These are phyloP conservation scores for Diaporthe vaccinii DNA, from an alignment of 2,329 filamentous ascomycete genomes.

Conservation along the genomic window DNA sequence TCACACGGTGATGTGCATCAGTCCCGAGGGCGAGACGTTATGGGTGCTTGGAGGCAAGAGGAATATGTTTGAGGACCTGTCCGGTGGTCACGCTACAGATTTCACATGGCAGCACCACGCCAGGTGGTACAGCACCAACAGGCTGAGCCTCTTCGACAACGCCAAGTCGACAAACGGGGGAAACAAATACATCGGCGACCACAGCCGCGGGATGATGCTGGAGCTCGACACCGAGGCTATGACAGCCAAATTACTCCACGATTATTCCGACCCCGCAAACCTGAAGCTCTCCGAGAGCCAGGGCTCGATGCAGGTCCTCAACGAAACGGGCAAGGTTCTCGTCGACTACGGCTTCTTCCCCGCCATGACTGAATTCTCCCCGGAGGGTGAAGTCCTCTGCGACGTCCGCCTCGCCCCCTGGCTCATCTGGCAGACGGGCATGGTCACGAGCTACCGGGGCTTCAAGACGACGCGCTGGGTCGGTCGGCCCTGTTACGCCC, in stretches of 20 bases:
- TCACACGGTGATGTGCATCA: conserved; percentile 49
- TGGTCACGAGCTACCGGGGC: conserved; percentile 43
- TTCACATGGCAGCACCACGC: conserved; percentile 57
- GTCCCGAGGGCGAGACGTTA: conserved; percentile 48
- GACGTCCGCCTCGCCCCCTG: conserved; percentile 42
- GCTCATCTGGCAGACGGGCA: conserved; percentile 37
- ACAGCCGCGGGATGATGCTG: conserved; percentile 50
- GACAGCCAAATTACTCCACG: conserved; percentile 48
- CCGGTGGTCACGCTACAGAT: conserved; percentile 51
- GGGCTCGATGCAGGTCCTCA: conserved; percentile 37
- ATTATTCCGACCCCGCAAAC: conserved; percentile 48
- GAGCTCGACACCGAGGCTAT: conserved; percentile 47
- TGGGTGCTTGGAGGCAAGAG: conserved; percentile 54
- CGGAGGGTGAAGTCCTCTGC: conserved; percentile 41
- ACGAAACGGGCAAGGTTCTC: conserved; percentile 33
- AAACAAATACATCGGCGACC: conserved; percentile 46
- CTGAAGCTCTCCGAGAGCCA: conserved; percentile 36
- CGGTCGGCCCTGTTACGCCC: conserved; percentile 37
- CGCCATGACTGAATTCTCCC: conserved; percentile 39
- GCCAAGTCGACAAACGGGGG: conserved; percentile 50
- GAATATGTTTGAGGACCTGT: conserved; percentile 54
- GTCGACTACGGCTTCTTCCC: conserved; percentile 43
- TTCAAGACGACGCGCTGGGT: conserved; percentile 42
- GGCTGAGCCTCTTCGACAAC: conserved; percentile 57
- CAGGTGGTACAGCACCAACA: conserved; percentile 49